Conservation (phyloP, 192 early-diverging fungal species). For the Mortierella antarctica region DNA sequence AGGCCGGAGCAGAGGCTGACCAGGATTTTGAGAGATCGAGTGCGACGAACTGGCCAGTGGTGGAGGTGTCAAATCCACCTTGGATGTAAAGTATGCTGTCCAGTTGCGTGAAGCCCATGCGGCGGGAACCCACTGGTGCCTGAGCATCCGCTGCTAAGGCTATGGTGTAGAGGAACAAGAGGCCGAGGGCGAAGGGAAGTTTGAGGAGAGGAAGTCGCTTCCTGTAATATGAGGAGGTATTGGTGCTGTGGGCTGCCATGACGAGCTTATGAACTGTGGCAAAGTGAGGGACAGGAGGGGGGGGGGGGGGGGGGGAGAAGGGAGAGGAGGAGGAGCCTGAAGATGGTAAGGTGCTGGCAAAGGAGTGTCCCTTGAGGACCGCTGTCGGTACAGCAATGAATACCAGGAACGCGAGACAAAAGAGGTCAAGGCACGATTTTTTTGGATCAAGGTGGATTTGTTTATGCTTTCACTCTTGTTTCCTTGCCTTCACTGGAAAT, state of each 20-base stretch:
- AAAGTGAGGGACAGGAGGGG: neutral
- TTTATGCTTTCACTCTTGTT: no score
- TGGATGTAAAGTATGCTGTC: slow-evolving; percentile 41
- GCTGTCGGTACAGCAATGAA: no score
- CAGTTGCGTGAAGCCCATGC: slow-evolving; percentile 33
- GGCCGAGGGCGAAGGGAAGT: neutral
- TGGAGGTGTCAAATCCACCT: slow-evolving; percentile 25
- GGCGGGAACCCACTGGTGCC: slow-evolving; percentile 12
- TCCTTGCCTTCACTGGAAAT: no score
- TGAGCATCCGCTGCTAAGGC: slow-evolving; percentile 3
- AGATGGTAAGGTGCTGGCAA: neutral
- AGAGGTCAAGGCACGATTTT: no score
- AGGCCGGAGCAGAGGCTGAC: slow-evolving; percentile 6
- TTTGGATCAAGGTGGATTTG: no score
- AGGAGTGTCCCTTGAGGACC: no score
- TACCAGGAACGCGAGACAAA: no score
- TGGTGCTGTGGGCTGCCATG: neutral
- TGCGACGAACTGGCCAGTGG: slow-evolving; percentile 18
- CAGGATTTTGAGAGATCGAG: slow-evolving; percentile 46
- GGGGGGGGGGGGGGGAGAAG: neutral
- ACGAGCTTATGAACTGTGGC: neutral
- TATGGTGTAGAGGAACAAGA: neutral
- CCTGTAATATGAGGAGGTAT: neutral
- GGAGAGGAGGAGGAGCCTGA: neutral
- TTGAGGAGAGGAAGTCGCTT: neutral